Conservation (phyloP, 495 filamentous ascomycete genomes). For the Hypoxylon fuscum region DNA sequence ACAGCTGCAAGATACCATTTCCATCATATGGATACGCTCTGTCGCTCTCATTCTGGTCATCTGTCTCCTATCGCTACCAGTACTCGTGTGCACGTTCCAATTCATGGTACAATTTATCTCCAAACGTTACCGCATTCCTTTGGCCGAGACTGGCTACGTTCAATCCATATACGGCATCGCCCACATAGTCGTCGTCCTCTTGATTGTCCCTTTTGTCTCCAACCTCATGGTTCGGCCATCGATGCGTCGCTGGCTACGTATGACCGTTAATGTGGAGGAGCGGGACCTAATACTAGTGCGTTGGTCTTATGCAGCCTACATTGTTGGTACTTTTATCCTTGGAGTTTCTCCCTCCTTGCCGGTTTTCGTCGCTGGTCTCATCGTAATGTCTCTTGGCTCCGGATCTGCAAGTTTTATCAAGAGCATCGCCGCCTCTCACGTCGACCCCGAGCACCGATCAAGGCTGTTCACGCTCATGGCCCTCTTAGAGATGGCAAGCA, state of each 20-base stretch:
- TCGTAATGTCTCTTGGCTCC: constrained; percentile 41
- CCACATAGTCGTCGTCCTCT: constrained; percentile 36
- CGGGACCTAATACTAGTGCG: constrained; percentile 40
- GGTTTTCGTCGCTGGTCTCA: constrained; percentile 37
- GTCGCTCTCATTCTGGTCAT: constrained; percentile 38
- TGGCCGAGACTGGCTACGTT: constrained; percentile 42
- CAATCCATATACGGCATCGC: constrained; percentile 43
- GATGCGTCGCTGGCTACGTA: constrained; percentile 27
- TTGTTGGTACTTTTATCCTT: constrained; percentile 38
- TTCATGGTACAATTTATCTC: constrained; percentile 45
- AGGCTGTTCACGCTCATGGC: constrained; percentile 41
- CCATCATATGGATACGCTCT: constrained; percentile 30
- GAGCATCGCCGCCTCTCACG: constrained; percentile 37
- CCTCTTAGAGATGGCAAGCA: constrained; percentile 36
- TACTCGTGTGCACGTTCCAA: constrained; percentile 37
- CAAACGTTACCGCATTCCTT: constrained; percentile 41
- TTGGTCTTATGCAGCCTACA: constrained; percentile 31
- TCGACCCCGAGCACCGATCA: constrained; percentile 38
- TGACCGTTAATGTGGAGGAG: constrained; percentile 30
- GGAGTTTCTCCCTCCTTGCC: constrained; percentile 36
- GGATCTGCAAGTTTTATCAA: constrained; percentile 41
- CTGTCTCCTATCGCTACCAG: constrained; percentile 31
- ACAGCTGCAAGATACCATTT: constrained; percentile 35
- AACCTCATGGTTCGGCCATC: constrained; percentile 22
- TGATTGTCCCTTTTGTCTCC: constrained; percentile 38